Percentiles rank a stretch among this genome's conserved stretches.
phyloP scores from a whole-genome alignment of 2,329 filamentous ascomycete species.

The Aspergillus jensenii region DNA sequence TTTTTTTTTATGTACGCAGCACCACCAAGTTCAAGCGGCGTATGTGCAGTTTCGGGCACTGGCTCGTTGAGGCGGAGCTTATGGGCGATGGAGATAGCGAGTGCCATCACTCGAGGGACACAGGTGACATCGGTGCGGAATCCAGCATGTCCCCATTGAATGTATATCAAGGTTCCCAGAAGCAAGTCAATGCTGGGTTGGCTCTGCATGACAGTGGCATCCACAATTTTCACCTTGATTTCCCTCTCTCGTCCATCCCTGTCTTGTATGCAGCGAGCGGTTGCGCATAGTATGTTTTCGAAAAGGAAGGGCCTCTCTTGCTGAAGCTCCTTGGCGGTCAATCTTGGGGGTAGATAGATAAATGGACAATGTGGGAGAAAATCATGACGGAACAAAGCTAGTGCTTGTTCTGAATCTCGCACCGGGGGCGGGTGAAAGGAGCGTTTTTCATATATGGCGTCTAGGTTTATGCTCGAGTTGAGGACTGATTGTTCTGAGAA shows the following conservation, averaged over 20 bases:
- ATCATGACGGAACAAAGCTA: not conserved
- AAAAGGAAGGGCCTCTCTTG: conserved; percentile 1
- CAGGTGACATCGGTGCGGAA: not conserved
- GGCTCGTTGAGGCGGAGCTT: not conserved
- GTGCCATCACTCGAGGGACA: not conserved
- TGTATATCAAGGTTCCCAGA: not conserved
- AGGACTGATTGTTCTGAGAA: not conserved
- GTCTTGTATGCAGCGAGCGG: not conserved
- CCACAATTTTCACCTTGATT: not conserved
- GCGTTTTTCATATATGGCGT: too few species aligned
- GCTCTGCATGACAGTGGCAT: not conserved
- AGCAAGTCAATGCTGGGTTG: not conserved
- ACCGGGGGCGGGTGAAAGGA: not conserved
- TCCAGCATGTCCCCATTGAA: not conserved
- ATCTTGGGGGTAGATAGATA: not conserved
- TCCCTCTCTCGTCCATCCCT: not conserved
- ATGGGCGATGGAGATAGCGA: not conserved
- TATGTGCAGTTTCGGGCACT: not conserved
- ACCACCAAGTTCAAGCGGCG: not conserved
- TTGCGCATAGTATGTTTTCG: not conserved
- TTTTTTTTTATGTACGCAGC: not conserved
- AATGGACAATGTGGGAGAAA: not conserved
- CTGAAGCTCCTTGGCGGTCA: not conserved
- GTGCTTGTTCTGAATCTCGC: not conserved
- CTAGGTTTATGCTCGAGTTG: not conserved